Evolutionary conservation across 768 basidiomycete species (phyloP).

Genomic region (Rhizopogon salebrosus): DNA sequence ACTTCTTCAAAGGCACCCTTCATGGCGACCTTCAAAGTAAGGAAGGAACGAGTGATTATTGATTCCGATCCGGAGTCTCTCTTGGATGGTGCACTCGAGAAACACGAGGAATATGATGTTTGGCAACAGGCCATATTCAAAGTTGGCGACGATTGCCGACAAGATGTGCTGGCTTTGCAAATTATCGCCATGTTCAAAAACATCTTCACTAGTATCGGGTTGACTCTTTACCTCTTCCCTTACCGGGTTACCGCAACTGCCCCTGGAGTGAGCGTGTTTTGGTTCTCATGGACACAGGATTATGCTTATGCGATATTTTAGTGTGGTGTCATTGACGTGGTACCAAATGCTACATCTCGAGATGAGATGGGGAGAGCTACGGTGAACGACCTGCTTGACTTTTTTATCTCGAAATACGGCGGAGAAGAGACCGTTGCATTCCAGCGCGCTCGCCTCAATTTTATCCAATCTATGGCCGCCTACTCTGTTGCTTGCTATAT

Average conservation of each 20-base stretch:
- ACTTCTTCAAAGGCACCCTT: slow-evolving; percentile 80
- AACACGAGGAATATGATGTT: slow-evolving; percentile 68
- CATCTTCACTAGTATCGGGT: slow-evolving; percentile 83
- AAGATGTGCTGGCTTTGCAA: slow-evolving; percentile 96
- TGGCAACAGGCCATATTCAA: slow-evolving; percentile 99
- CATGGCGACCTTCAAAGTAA: slow-evolving; percentile 99
- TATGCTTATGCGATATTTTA: slow-evolving; percentile 27
- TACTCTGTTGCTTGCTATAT: slow-evolving; percentile 99
- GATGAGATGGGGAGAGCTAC: slow-evolving; percentile 99
- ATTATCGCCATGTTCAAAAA: slow-evolving; percentile 99
- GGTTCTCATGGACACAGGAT: not conserved
- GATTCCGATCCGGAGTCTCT: slow-evolving; percentile 71
- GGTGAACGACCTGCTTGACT: slow-evolving; percentile 91
- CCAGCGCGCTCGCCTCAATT: slow-evolving; percentile 89
- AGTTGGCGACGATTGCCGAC: slow-evolving; percentile 98
- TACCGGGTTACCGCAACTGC: slow-evolving; percentile 97
- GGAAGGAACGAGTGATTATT: slow-evolving; percentile 72
- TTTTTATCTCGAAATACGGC: slow-evolving; percentile 92
- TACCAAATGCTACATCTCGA: slow-evolving; percentile 94
- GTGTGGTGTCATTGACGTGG: slow-evolving; percentile 98
- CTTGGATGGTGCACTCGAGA: slow-evolving; percentile 56
- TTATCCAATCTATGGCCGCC: slow-evolving; percentile 98
- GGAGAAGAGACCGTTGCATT: slow-evolving; percentile 85
- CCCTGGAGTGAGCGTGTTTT: slow-evolving; percentile 67
- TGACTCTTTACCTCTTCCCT: slow-evolving; percentile 89